These are phyloP conservation scores for Serendipita sp. DNA, from an alignment of 768 basidiomycete species.

Conservation along the genomic window DNA sequence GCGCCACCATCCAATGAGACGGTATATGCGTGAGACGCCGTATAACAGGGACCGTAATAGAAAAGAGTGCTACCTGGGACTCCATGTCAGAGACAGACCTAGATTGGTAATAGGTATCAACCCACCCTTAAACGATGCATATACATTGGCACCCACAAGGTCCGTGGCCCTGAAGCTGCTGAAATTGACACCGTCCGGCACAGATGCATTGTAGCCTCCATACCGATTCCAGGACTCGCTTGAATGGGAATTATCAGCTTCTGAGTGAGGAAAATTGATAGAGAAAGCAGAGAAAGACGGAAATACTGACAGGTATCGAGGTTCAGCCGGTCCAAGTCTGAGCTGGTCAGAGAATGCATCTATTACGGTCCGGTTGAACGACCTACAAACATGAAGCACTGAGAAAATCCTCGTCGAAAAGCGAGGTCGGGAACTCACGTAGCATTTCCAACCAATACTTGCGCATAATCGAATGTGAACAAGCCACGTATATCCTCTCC, in stretches of 20 bases:
- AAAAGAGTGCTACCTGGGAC: neutral
- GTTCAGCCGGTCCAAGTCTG: neutral
- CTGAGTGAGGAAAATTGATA: neutral
- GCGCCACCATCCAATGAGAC: neutral
- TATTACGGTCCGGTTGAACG: neutral
- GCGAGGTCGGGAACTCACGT: neutral
- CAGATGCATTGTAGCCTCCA: neutral
- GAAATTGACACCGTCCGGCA: neutral
- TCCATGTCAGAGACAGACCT: neutral
- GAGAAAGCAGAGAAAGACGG: neutral
- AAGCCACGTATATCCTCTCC: neutral
- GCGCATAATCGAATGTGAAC: neutral
- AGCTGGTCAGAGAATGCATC: neutral
- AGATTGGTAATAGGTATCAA: neutral
- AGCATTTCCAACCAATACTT: neutral
- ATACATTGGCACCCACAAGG: neutral
- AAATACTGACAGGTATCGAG: neutral
- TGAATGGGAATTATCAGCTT: too few species aligned
- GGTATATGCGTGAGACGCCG: neutral
- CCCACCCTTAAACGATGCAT: neutral
- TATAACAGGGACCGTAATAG: neutral
- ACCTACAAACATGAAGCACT: too few species aligned
- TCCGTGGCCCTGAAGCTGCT: neutral
- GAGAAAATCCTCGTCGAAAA: too few species aligned
- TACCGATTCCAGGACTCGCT: too few species aligned